phyloP scores from a whole-genome alignment of 768 basidiomycete genomes.

The Mrakia gelida region DNA sequence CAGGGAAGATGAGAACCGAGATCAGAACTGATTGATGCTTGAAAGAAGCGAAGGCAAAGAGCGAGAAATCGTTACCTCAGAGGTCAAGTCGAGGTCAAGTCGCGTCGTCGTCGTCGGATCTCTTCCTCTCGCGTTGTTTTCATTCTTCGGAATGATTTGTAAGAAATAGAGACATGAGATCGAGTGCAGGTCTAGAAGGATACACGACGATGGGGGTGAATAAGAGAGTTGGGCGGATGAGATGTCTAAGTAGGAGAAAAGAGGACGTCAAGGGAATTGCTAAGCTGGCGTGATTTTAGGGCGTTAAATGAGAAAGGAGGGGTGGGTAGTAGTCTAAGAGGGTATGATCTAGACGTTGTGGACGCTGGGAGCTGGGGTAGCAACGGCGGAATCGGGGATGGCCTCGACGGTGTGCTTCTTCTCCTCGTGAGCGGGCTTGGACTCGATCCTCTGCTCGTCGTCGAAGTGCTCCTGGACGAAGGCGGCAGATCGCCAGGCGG shows the following conservation, averaged over 20 bases:
- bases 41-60: no score
- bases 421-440: neutral
- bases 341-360: neutral
- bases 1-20: no score
- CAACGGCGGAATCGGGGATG: conserved; percentile 22
- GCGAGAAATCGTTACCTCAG: no score
- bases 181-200: neutral
- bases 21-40: no score
- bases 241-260: neutral
- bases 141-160: no score
- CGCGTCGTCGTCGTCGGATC: no score
- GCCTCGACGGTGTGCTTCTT: neutral
- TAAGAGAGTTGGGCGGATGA: neutral
- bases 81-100: no score
- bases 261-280: neutral
- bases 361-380: neutral
- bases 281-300: neutral
- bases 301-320: neutral
- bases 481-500: conserved; percentile 25
- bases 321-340: neutral
- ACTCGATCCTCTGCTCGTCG: neutral
- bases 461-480: conserved; percentile 11
- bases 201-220: neutral
- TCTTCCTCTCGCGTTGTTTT: no score
- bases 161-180: neutral